Evolutionary conservation across 2,329 filamentous ascomycete species (phyloP).

Genomic region (Tolypocladium ovalisporum): DNA sequence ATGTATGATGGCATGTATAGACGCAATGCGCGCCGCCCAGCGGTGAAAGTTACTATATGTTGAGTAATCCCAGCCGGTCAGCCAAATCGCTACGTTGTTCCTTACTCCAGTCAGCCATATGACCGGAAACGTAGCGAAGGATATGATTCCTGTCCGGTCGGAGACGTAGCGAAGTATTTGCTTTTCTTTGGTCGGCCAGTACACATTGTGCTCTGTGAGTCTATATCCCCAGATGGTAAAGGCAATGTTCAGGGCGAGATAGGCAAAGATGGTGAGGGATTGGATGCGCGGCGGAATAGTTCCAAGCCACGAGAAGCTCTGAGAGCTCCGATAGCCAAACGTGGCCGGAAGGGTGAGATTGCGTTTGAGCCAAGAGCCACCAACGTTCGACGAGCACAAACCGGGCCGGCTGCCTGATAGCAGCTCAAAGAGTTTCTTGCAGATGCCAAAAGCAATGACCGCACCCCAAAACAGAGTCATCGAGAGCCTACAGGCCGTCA

Average conservation of each 20-base stretch:
- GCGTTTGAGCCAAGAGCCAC: constrained; percentile 18
- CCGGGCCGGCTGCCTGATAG: neutral
- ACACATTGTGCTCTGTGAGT: constrained; percentile 25
- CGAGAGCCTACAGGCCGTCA: constrained; percentile 4
- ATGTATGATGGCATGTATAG: constrained; percentile 51
- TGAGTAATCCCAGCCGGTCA: constrained; percentile 58
- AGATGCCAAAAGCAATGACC: constrained; percentile 24
- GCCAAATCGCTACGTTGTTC: constrained; percentile 55
- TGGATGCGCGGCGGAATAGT: constrained; percentile 33
- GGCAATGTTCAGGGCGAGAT: constrained; percentile 26
- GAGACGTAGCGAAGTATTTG: constrained; percentile 43
- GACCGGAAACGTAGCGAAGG: constrained; percentile 51
- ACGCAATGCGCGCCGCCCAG: constrained; percentile 52
- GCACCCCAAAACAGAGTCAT: constrained; percentile 29
- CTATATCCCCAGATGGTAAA: constrained; percentile 25
- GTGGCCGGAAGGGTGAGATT: constrained; percentile 27
- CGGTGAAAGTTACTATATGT: constrained; percentile 60
- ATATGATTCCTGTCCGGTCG: constrained; percentile 53
- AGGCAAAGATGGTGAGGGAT: constrained; percentile 25
- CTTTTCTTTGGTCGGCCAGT: constrained; percentile 12
- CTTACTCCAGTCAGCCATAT: constrained; percentile 57
- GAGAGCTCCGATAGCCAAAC: constrained; percentile 30
- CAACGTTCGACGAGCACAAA: neutral
- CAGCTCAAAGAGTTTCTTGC: constrained; percentile 15
- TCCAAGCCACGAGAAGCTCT: constrained; percentile 30